Evolutionary conservation across 169 alveolate genomes (phyloP), one percentile per base, ranked within the genome.

Genomic region (Plasmodium chabaudi): DNA sequence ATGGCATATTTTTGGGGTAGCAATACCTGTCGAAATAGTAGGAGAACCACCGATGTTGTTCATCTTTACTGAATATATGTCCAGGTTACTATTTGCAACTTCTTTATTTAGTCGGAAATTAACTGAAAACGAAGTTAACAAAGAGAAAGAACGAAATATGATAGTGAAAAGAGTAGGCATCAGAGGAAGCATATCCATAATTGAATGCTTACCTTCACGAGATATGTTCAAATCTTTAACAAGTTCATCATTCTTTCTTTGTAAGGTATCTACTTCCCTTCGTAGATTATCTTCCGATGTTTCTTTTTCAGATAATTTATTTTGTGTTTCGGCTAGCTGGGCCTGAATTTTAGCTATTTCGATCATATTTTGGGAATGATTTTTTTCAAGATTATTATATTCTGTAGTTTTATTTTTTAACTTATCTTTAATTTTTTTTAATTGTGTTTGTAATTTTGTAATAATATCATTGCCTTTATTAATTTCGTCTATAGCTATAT

Each of bases 391-490:
- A 53, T 67, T 67, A 4, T 12, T 69, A 56, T 82, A 72, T 46
- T 82, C 90, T 5, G 53, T 21, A 13, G 84, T 67, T 70, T 82
- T 82, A 27, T 34, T 39, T 56, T 82, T 82, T 47, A 82, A 47
- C 23, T 82, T 82, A 47, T 82, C 90, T 47, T 82, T 82, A 71
- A 82, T 82, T 27, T 82, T 82, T 15, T 70, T 68, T 51, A 82
- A 17, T 61, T 82, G 90, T n/a, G 21, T 67, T 59, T 82, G 90
- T 44, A 82, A 49, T 49, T 82, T 82, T n/a, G 90, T 82, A 42
- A 82, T 82, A 46, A 82, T 82, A 70, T 82, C 90, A 82, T 82
- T 82, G 5, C 90, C 90, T 61, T 82, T 82, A 64, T 82, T 82
- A 12, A 82, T 82, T 49, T 82, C 90, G 17, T 82, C 90, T 55